Conservation (phyloP, 148 eudicot species). For the Heliamphora exappendiculata region DNA sequence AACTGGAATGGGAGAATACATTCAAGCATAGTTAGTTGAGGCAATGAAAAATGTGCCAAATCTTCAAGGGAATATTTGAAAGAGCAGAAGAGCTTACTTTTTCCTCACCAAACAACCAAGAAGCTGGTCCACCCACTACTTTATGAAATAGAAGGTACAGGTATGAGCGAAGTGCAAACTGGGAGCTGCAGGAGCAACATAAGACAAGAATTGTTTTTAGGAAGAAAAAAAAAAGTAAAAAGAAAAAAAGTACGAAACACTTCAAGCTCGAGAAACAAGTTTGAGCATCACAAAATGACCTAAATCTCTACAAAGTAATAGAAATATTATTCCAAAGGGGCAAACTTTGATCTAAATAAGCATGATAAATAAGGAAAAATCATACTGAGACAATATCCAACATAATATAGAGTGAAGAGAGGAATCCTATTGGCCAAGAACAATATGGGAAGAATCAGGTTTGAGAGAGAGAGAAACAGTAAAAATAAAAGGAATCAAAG, state of each 20-base stretch:
- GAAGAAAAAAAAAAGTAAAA: not conserved
- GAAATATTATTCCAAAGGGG: not conserved
- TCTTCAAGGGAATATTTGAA: not conserved
- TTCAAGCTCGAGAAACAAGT: constrained; percentile 3
- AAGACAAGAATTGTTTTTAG: no score
- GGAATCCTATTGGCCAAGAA: not conserved
- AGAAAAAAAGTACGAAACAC: not conserved
- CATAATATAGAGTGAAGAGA: not conserved
- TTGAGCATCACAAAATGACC: not conserved
- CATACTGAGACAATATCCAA: not conserved
- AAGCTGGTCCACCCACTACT: constrained; percentile 70
- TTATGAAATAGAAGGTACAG: constrained; percentile 75
- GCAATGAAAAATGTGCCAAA: not conserved
- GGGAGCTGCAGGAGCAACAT: constrained; percentile 45
- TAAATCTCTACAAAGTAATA: not conserved
- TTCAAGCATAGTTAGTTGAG: not conserved
- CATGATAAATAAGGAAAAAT: not conserved
- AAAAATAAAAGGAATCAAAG: not conserved
- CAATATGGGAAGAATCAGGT: not conserved
- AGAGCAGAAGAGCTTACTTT: constrained; percentile 44
- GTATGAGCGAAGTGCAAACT: constrained; percentile 85
- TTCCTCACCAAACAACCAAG: constrained; percentile 63
- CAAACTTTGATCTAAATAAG: not conserved
- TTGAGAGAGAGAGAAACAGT: not conserved
- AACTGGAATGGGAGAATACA: constrained; percentile 41